Conservation (phyloP, 495 filamentous ascomycete genomes). For the Apiosordaria backusii region DNA sequence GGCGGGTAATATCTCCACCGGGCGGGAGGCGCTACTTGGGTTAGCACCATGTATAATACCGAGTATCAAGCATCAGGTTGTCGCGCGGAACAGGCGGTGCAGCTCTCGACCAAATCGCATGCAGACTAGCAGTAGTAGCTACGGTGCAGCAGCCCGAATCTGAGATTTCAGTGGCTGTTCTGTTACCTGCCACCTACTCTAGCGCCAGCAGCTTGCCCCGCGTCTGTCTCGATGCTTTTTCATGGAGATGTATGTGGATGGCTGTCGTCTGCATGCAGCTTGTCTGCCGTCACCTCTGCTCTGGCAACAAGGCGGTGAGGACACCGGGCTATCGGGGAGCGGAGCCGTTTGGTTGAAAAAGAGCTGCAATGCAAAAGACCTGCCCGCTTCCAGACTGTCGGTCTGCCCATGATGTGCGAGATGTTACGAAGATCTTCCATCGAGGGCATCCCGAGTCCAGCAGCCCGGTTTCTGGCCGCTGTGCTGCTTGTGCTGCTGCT, state of each 20-base stretch:
- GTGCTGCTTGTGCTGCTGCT: neutral
- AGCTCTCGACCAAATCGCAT: neutral
- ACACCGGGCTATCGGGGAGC: slow-evolving; percentile 7
- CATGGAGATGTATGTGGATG: slow-evolving; percentile 10
- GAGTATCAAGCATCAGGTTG: slow-evolving; percentile 1
- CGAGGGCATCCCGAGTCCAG: neutral
- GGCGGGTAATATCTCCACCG: slow-evolving; percentile 18
- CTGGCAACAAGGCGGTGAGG: slow-evolving; percentile 19
- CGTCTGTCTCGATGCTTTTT: neutral
- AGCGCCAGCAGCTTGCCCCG: neutral
- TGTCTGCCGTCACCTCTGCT: slow-evolving; percentile 14
- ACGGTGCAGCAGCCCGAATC: neutral
- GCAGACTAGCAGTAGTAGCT: neutral
- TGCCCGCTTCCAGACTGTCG: neutral
- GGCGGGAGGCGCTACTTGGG: neutral
- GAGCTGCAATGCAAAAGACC: no score
- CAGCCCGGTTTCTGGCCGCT: neutral
- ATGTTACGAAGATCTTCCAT: neutral
- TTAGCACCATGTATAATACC: slow-evolving; percentile 4
- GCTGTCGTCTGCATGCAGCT: slow-evolving; percentile 17
- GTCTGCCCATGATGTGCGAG: neutral
- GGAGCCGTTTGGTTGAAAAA: slow-evolving; percentile 17
- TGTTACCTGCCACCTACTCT: neutral
- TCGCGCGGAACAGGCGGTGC: neutral
- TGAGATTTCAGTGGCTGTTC: neutral